Conservation (phyloP, 371 early-diverging fungal species). For the Choanephora cucurbitarum region DNA sequence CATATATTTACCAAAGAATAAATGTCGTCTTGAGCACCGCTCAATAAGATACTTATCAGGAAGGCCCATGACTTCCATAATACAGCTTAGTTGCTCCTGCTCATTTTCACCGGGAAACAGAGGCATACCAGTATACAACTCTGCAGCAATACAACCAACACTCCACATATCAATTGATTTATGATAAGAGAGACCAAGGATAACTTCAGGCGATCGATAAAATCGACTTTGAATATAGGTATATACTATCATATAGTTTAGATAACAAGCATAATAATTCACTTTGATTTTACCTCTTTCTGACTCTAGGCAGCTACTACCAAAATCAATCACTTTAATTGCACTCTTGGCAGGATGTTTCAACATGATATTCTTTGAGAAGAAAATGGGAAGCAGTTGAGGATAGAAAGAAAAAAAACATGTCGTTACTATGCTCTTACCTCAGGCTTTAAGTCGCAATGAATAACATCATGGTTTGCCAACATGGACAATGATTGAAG, state of each 20-base stretch:
- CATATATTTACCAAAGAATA: slow-evolving; percentile 86
- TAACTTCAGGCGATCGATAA: slow-evolving; percentile 95
- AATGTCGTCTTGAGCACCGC: slow-evolving; percentile 68
- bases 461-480: slow-evolving; percentile 81
- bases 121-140: slow-evolving; percentile 83
- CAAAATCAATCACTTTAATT: slow-evolving; percentile 99
- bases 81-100: slow-evolving; percentile 79
- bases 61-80: slow-evolving; percentile 89
- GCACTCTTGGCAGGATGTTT: slow-evolving; percentile 68
- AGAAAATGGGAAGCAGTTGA: not conserved
- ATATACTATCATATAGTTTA: too few relatives aligned
- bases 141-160: slow-evolving; percentile 97
- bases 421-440: slow-evolving; percentile 41
- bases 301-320: slow-evolving; percentile 87
- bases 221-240: slow-evolving; percentile 96
- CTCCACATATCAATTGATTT: slow-evolving; percentile 98
- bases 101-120: slow-evolving; percentile 96
- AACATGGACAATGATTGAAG: slow-evolving; percentile 84
- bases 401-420: not conserved
- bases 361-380: slow-evolving; percentile 72
- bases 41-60: slow-evolving; percentile 77
- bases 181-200: slow-evolving; percentile 78
- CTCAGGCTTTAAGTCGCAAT: slow-evolving; percentile 99
- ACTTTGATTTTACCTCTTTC: slow-evolving; percentile 62
- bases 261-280: too few relatives aligned